Evolutionary conservation across 2,329 filamentous ascomycete species (phyloP), one percentile per base, ranked within the genome.

Genomic region (Passalora sequoiae): DNA sequence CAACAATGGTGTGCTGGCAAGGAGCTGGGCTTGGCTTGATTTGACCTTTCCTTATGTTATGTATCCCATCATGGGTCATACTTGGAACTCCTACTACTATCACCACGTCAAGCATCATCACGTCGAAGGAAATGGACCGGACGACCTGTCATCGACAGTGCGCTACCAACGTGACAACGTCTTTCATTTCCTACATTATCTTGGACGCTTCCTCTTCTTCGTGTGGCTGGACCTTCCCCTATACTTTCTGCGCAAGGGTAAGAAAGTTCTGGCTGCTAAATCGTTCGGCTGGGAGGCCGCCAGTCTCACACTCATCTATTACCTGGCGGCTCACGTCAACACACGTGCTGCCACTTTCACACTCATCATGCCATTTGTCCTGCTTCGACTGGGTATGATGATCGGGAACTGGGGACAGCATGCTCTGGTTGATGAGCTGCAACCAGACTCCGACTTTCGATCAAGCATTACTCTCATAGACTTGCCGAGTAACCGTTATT

Each of bases 61-160:
- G 8, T 83, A 89, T 54, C 85, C 85, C 0, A 66, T 91, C 44
- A 84, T 88, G 77, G 86, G 86, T 8, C 86, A 91, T 59, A 89
- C 85, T 0, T 89, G 84, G 84, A 87, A 91, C 66, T 83, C 81
- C 2, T 91, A 91, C 67, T 91, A 77, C 62, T 89, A 88, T 60
- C 86, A 91, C 60, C 86, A 91, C 58, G 84, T 89, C 60, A 91
- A 91, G 69, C 84, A 89, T 59, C 86, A 91, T 60, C 86, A 91
- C 53, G 80, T 89, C 43, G 86, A 89, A 66, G 83, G 80, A 49
- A 91, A 91, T 56, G 86, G 86, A 0, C 84, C 84, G 0, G 75
- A 82, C 35, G 86, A 91, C 58, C 71, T 89, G 0, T 86, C 81
- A 1, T 84, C 83, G 0, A 91, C 86, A 0, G 75, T 91, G 27